Base-by-base conservation (phyloP, 2,329 filamentous ascomycete species). In the Paraconiothyrium sp. region DNA sequence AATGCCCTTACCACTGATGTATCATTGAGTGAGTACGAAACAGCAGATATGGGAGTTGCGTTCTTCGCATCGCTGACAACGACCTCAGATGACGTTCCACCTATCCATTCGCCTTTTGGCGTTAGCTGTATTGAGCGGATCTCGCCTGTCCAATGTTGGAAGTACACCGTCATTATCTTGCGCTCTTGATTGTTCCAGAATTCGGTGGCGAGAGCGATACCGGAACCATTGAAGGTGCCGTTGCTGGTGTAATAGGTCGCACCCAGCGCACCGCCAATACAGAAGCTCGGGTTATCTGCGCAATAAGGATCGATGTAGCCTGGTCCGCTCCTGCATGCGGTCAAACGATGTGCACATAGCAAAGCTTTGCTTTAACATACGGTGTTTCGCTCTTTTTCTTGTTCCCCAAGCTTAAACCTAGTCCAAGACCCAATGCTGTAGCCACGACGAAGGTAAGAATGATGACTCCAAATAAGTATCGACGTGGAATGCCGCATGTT, bases 201-300 rank as follows among this genome's bases (percentile, higher is more conserved):
- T 50, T 82, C 79, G 7, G 77, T 78, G 16, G 81, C 81, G 8
- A 83, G 62, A 2, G 81, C 81, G 41, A 83, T 80, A 7, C 81
- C 81, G 22, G 79, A 79, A n/a, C 81, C 81, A 61, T 83, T 83
- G 71, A 81, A 82, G 6, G 80, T 80, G 27, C 81, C 81, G 32
- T 74, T 70, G 13, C 63, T 77, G 9, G 79, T 78, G 47, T 79
- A 73, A 58, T 81, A 82, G 0, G 71, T 56, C 1, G 76, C 67
- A 49, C 77, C 72, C 6, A 82, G 72, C 1, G 78, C 68, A 13
- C 80, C 80, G 11, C 80, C 80, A 27, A 82, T 77, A 30, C 72
- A 76, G 37, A 67, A 66, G 4, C 75, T 61, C 0, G 75, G 73
- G 5, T 76, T 66, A 0, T 59, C 54, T n/a, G 63, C 67, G 59